Conservation (phyloP, 1,139 yeast species). For the Yamadazyma sp. region DNA sequence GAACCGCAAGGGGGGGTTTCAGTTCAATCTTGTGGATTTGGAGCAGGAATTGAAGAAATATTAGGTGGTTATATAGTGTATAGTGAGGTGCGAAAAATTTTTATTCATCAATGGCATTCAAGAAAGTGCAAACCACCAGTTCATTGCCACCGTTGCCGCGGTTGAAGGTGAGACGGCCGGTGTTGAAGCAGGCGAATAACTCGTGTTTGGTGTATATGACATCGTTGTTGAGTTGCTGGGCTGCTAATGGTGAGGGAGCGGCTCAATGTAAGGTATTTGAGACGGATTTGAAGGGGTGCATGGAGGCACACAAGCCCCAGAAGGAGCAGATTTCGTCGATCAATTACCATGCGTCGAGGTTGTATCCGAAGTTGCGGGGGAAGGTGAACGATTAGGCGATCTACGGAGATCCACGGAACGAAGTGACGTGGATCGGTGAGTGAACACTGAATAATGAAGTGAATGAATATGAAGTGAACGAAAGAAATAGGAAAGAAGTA, state of each 20-base stretch:
- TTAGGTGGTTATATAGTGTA: background rate
- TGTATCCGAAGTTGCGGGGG: constrained; percentile 76
- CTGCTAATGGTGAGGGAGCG: constrained; percentile 87
- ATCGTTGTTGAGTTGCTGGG: constrained; percentile 90
- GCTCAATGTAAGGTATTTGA: constrained; percentile 65
- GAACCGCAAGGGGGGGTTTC: constrained; percentile 3
- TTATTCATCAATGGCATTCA: constrained; percentile 23
- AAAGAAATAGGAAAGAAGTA: too few species aligned
- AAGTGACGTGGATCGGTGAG: too few species aligned
- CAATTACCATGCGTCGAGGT: constrained; percentile 81
- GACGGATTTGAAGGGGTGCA: constrained; percentile 45
- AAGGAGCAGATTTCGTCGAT: constrained; percentile 52
- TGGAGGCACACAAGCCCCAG: constrained; percentile 48
- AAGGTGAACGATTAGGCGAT: constrained; percentile 61
- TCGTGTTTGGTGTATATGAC: constrained; percentile 84
- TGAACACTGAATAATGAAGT: background rate
- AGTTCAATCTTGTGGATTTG: constrained; percentile 8
- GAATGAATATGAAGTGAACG: too few species aligned
- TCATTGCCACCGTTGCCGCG: constrained; percentile 73
- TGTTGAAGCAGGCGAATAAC: constrained; percentile 56
- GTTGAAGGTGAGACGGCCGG: constrained; percentile 68
- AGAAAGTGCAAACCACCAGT: constrained; percentile 28
- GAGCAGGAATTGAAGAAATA: constrained; percentile 6
- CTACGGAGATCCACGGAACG: too few species aligned
- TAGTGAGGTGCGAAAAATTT: background rate